Percentiles rank a stretch among this genome's conserved stretches.
Conservation (phyloP, 2,329 filamentous ascomycete genomes). For the Pyrenochaeta sp. region DNA sequence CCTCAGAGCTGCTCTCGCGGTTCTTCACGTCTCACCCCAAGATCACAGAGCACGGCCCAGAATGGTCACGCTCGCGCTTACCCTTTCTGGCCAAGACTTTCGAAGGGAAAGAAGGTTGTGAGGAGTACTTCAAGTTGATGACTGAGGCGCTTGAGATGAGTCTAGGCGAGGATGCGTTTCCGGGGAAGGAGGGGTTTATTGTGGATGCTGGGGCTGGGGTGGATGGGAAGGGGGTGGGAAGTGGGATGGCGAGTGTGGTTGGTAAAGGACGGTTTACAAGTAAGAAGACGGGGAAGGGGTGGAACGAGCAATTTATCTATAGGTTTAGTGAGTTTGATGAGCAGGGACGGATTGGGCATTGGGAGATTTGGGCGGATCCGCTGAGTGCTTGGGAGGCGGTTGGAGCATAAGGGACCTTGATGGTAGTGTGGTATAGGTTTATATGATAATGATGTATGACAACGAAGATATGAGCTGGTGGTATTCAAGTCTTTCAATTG, state of each 20-base stretch:
- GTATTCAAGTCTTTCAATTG: constrained; percentile 1
- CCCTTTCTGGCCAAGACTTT: constrained; percentile 54
- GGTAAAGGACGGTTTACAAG: constrained; percentile 47
- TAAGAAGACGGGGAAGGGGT: constrained; percentile 50
- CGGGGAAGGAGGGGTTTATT: constrained; percentile 41
- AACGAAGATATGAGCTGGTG: not conserved
- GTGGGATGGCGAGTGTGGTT: constrained; percentile 48
- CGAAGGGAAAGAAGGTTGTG: constrained; percentile 42
- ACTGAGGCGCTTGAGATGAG: constrained; percentile 45
- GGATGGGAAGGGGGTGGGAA: not conserved
- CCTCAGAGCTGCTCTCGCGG: constrained; percentile 32
- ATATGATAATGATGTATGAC: not conserved
- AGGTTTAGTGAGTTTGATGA: constrained; percentile 52
- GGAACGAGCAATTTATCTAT: constrained; percentile 54
- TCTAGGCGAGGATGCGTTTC: constrained; percentile 42
- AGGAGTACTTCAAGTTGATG: constrained; percentile 51
- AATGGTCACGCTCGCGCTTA: constrained; percentile 47
- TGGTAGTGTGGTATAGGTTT: not conserved
- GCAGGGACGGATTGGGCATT: constrained; percentile 51
- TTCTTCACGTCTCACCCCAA: constrained; percentile 40
- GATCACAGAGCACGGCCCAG: constrained; percentile 55
- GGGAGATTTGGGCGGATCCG: constrained; percentile 57
- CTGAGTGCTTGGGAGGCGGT: constrained; percentile 54
- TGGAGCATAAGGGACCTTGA: constrained; percentile 18
- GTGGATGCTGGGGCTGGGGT: constrained; percentile 45